Percentiles rank a stretch among this genome's conserved stretches.
phyloP scores from a whole-genome alignment of 2,329 filamentous ascomycete genomes.

The Talaromyces sp. region DNA sequence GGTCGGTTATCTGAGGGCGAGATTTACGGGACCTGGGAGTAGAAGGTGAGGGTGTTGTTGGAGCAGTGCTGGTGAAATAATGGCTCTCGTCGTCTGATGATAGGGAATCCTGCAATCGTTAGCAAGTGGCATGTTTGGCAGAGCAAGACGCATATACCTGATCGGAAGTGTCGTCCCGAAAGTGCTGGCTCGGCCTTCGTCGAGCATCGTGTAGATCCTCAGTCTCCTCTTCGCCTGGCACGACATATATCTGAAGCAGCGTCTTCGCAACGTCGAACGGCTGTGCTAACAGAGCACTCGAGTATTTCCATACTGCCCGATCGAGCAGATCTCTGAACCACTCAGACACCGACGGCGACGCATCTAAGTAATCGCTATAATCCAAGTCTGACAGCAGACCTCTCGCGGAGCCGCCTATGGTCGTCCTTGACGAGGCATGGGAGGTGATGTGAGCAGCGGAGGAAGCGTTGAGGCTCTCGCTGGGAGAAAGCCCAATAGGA shows the following conservation, averaged over 20 bases:
- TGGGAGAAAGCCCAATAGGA: conserved; percentile 59
- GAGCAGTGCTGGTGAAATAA: conserved; percentile 72
- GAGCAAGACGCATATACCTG: conserved; percentile 28
- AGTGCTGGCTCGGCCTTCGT: conserved; percentile 26
- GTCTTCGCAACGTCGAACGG: conserved; percentile 97
- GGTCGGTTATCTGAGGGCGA: conserved; percentile 44
- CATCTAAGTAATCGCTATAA: conserved; percentile 82
- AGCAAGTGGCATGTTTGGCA: background rate
- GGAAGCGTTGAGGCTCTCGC: conserved; percentile 35
- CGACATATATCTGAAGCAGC: conserved; percentile 72
- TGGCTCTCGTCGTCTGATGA: conserved; percentile 71
- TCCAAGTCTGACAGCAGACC: conserved; percentile 87
- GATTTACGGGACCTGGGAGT: conserved; percentile 38
- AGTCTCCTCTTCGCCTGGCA: conserved; percentile 37
- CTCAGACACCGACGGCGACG: conserved; percentile 70
- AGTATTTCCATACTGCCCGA: conserved; percentile 87
- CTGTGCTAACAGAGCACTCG: conserved; percentile 81
- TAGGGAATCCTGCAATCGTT: conserved; percentile 34
- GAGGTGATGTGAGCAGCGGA: conserved; percentile 30
- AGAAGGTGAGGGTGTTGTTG: conserved; percentile 40
- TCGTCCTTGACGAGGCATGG: conserved; percentile 45
- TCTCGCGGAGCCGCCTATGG: conserved; percentile 64
- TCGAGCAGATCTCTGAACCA: conserved; percentile 75
- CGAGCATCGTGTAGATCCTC: conserved; percentile 29
- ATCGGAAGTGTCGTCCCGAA: conserved; percentile 31